Evolutionary conservation across 768 basidiomycete species (phyloP).

Genomic region (Russula virescens): DNA sequence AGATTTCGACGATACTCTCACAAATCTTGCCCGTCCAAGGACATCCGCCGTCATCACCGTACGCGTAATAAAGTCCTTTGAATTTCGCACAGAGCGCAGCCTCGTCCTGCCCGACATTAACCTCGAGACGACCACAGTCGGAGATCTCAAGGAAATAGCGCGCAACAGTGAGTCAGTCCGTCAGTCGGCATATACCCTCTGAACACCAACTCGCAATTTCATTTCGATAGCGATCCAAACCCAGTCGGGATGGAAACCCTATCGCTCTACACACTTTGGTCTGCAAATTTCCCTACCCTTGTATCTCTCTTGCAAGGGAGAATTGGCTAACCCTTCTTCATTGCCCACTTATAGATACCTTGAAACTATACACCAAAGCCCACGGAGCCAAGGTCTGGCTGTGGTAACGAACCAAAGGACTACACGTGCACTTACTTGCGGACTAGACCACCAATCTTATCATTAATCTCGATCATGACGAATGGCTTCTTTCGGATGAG

Average conservation of each 20-base stretch:
- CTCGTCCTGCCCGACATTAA: constrained; percentile 81
- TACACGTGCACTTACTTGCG: neutral
- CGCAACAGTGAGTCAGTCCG: constrained; percentile 53
- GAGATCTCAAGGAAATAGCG: constrained; percentile 66
- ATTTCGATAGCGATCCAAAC: constrained; percentile 59
- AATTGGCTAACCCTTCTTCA: neutral
- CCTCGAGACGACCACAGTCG: constrained; percentile 73
- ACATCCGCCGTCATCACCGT: constrained; percentile 83
- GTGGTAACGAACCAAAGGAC: neutral
- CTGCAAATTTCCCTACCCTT: constrained; percentile 2
- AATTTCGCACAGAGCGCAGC: constrained; percentile 82
- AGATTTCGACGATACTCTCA: constrained; percentile 42
- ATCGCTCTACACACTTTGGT: constrained; percentile 69
- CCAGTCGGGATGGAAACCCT: constrained; percentile 84
- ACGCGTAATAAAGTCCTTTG: constrained; percentile 92
- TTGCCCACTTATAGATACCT: constrained; percentile 54
- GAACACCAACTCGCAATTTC: too few species aligned
- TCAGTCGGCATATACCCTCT: neutral
- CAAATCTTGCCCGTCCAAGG: constrained; percentile 60
- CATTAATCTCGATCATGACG: constrained; percentile 94
- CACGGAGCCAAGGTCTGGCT: constrained; percentile 82
- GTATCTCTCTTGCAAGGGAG: neutral
- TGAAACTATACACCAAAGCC: constrained; percentile 92
- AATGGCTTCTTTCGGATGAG: constrained; percentile 81
- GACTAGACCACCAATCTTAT: constrained; percentile 90